Percentiles rank a stretch among this genome's conserved stretches.
Evolutionary conservation across 495 filamentous ascomycete genomes (phyloP).

Genomic region (Penicillium cosmopolitanum): DNA sequence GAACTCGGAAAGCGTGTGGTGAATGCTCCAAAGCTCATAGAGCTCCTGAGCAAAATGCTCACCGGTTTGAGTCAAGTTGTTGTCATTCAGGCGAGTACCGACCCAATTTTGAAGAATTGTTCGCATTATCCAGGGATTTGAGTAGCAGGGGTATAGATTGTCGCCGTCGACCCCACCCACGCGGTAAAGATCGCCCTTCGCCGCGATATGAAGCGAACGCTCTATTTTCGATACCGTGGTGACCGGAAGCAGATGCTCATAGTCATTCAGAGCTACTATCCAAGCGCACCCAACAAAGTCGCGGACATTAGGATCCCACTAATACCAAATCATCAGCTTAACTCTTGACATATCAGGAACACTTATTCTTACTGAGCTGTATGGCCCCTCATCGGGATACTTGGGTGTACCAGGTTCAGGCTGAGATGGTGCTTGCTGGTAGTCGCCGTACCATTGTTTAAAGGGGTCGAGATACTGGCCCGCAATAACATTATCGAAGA

Average conservation of each 20-base stretch:
- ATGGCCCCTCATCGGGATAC: conserved; percentile 32
- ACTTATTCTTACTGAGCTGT: conserved; percentile 19
- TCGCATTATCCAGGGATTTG: conserved; percentile 49
- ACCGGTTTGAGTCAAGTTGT: conserved; percentile 41
- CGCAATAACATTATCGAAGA: conserved; percentile 42
- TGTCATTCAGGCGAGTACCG: conserved; percentile 35
- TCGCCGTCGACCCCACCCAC: conserved; percentile 49
- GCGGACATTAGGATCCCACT: conserved; percentile 50
- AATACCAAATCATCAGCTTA: neutral
- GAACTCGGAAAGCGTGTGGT: conserved; percentile 45
- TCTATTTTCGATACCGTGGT: conserved; percentile 33
- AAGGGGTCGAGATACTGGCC: conserved; percentile 40
- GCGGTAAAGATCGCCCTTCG: conserved; percentile 44
- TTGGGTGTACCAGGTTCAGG: conserved; percentile 38
- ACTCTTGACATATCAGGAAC: neutral
- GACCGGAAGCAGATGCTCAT: conserved; percentile 32
- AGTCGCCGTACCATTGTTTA: conserved; percentile 46
- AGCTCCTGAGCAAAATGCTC: conserved; percentile 39
- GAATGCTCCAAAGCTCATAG: conserved; percentile 41
- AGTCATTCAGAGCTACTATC: conserved; percentile 44
- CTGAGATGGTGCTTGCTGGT: conserved; percentile 41
- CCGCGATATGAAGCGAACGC: conserved; percentile 37
- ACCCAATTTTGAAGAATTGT: conserved; percentile 42
- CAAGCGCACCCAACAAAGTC: conserved; percentile 47
- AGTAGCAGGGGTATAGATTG: conserved; percentile 48